Percentiles rank a stretch among this genome's conserved stretches.
Conservation (phyloP, 2,329 filamentous ascomycete genomes). For the Hypoxylon sp. region DNA sequence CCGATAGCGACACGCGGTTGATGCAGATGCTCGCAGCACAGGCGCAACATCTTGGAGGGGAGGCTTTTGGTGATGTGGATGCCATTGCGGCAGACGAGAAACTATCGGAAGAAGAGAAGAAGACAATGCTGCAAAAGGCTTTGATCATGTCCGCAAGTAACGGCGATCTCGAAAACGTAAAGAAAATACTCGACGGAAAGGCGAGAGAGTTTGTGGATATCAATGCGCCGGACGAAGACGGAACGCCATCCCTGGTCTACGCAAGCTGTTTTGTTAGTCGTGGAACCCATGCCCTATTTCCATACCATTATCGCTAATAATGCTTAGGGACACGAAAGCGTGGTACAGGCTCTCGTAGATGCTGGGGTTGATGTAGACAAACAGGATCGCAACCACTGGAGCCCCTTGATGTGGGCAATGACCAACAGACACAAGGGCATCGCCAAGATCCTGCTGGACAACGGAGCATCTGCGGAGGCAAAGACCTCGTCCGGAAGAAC, state of each 20-base stretch:
- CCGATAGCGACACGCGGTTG: slow-evolving; percentile 86
- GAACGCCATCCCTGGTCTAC: slow-evolving; percentile 96
- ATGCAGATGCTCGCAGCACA: slow-evolving; percentile 98
- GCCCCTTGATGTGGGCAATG: slow-evolving; percentile 99
- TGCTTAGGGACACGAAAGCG: slow-evolving; percentile 84
- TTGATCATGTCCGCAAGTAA: slow-evolving; percentile 97
- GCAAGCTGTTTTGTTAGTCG: slow-evolving; percentile 92
- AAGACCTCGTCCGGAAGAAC: slow-evolving; percentile 95
- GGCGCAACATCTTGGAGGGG: slow-evolving; percentile 84
- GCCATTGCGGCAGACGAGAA: slow-evolving; percentile 82
- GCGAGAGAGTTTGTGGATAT: slow-evolving; percentile 85
- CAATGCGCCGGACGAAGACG: slow-evolving; percentile 91
- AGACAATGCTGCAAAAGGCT: slow-evolving; percentile 84
- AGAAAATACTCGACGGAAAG: slow-evolving; percentile 80
- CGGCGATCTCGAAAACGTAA: slow-evolving; percentile 87
- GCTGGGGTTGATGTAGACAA: slow-evolving; percentile 91
- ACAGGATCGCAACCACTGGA: slow-evolving; percentile 98
- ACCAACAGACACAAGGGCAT: slow-evolving; percentile 98
- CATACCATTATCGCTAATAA: slow-evolving; percentile 39
- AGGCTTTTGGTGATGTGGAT: slow-evolving; percentile 83
- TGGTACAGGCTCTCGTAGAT: slow-evolving; percentile 86
- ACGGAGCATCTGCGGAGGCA: slow-evolving; percentile 94
- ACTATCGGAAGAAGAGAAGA: slow-evolving; percentile 82
- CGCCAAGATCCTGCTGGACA: slow-evolving; percentile 91
- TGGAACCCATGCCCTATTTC: slow-evolving; percentile 24